Evolutionary conservation across 2,329 filamentous ascomycete genomes (phyloP), one percentile per base, ranked within the genome.

Genomic region (Bipolaris oryzae): DNA sequence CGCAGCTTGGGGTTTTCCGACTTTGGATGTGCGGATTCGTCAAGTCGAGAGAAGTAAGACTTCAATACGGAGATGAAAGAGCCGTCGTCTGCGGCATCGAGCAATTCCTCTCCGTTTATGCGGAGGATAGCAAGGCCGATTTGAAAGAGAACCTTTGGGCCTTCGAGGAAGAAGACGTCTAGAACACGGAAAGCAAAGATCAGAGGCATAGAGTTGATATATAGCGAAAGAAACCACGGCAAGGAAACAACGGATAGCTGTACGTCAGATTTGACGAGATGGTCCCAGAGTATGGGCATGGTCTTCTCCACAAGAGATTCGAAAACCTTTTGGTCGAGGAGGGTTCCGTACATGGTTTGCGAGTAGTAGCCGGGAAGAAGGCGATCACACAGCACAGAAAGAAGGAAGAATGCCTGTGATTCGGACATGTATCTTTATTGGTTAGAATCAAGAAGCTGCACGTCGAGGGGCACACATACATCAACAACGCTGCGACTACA

Each of bases 151-250:
- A 98, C 95, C 78, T 98, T 98, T 15, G 95, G 94, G 0, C 95
- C 95, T 77, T 99, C 95, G 38, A 99, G 86, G 77, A 99, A 99
- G 81, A 99, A 99, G 47, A 99, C 94, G 70, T 99, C 95, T 60
- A 99, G 79, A 46, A 99, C 95, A 53, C 95, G 86, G 76, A 98
- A 99, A 43, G 95, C 95, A 77, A 98, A 99, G 1, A 98, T 92
- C 15, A 99, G 82, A 4, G 95, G 95, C 95, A 99, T 99, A 1
- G 94, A 98, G 83, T 99, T 99, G 82, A 99, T 96, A 78, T 98
- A 99, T 16, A 99, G 83, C 5, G 94, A 98, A 53, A 99, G 83
- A 74, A 99, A 99, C 95, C 95, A 99, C 3, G 95, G 95, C 41
- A 99, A 83, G 9, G 94, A 98, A 15, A 98, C 95, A 33, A 99